A percentile compares a stretch with the other conserved stretches of the same genome.
Evolutionary conservation across 805 yeast genomes (phyloP).

Genomic region (Candida corydali): DNA sequence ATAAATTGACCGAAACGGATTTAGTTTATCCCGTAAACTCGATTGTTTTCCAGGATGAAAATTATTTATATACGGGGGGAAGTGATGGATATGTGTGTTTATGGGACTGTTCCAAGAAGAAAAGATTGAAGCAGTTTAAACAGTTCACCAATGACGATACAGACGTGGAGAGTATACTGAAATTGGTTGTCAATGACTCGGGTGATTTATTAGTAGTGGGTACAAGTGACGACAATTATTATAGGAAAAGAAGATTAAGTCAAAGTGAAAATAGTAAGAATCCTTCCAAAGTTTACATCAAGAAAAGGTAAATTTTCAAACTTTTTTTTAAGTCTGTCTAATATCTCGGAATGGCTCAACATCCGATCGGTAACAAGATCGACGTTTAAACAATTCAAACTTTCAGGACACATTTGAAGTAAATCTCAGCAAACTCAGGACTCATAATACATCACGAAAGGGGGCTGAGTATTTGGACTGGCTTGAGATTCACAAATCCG

Average conservation of each 20-base stretch:
- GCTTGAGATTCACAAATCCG: too few species aligned
- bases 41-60: slow-evolving; percentile 33
- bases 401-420: too few species aligned
- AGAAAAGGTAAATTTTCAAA: too few species aligned
- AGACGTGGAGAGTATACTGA: slow-evolving; percentile 20
- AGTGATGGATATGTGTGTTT: slow-evolving; percentile 47
- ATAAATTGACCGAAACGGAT: slow-evolving; percentile 39
- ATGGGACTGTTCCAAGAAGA: slow-evolving; percentile 46
- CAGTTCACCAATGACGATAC: slow-evolving; percentile 15
- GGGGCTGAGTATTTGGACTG: too few species aligned
- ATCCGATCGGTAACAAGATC: too few species aligned
- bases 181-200: slow-evolving; percentile 16
- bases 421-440: too few species aligned
- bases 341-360: too few species aligned
- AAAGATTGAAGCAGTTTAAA: slow-evolving; percentile 42
- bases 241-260: slow-evolving; percentile 15
- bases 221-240: slow-evolving; percentile 41
- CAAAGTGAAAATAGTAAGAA: slow-evolving; percentile 9
- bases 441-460: too few species aligned
- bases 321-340: too few species aligned
- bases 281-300: slow-evolving; percentile 18
- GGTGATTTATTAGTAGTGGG: slow-evolving; percentile 29
- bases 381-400: too few species aligned
- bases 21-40: slow-evolving; percentile 52
- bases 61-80: slow-evolving; percentile 48